A percentile compares a stretch with the other conserved stretches of the same genome.
Conservation (phyloP, 1,139 yeast species). For the Yamadazyma kanchanaburiensis region DNA sequence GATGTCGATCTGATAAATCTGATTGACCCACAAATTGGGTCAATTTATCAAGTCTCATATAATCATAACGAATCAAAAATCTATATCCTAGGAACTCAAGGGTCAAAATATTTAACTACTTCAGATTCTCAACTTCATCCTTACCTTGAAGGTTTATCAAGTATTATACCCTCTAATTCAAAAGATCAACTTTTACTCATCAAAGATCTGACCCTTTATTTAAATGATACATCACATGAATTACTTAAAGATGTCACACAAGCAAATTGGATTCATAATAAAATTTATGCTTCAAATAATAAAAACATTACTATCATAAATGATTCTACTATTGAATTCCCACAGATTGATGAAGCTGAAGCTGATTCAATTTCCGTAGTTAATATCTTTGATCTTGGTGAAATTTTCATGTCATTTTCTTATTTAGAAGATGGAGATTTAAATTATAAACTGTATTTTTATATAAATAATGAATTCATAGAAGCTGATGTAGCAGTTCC, state of each 20-base stretch:
- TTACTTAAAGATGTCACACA: neutral
- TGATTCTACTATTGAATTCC: slow-evolving; percentile 1
- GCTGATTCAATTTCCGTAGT: slow-evolving; percentile 3
- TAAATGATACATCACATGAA: neutral
- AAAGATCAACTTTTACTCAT: slow-evolving; percentile 1
- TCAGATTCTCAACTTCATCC: too few species aligned
- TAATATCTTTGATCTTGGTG: slow-evolving; percentile 1
- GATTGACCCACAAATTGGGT: slow-evolving; percentile 6
- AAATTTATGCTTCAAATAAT: slow-evolving; percentile 5
- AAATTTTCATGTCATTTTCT: slow-evolving; percentile 14
- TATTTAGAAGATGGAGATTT: slow-evolving; percentile 10
- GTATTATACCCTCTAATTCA: slow-evolving; percentile 2
- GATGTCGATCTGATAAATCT: slow-evolving; percentile 5
- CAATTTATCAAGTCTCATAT: slow-evolving; percentile 24
- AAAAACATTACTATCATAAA: neutral
- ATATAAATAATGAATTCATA: slow-evolving; percentile 6
- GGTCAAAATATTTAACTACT: slow-evolving; percentile 1
- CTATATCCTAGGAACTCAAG: slow-evolving; percentile 16
- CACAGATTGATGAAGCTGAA: slow-evolving; percentile 7
- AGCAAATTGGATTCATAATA: slow-evolving; percentile 1
- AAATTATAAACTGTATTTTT: slow-evolving; percentile 7
- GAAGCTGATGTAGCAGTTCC: slow-evolving; percentile 57
- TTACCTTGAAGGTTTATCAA: too few species aligned
- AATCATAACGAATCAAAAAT: slow-evolving; percentile 20
- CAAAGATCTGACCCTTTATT: neutral